Evolutionary conservation across 1,284 basidiomycete species (phyloP), one percentile per base, ranked within the genome.

Genomic region (Moesziomyces globuligerus): DNA sequence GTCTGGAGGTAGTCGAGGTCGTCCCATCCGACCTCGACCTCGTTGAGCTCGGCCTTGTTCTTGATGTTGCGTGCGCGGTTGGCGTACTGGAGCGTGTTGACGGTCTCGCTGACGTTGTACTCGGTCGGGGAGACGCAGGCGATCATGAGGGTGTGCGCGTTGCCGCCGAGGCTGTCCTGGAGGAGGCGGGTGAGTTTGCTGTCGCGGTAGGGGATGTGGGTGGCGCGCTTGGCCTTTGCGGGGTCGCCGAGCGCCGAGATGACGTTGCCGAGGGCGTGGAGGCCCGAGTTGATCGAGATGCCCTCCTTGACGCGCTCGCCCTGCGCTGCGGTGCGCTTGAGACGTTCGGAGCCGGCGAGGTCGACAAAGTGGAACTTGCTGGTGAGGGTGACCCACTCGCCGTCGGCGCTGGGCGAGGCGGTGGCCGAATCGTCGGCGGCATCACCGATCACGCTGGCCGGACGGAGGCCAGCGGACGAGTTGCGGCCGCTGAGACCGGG

Each of bases 281-380:
- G 88, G 61, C 96, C 96, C 62, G 93, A 92, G 85, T 98, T 98
- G 86, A 98, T 83, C n/a, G 81, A 81, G 49, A 83, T 83, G 24
- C 94, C 94, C 84, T 98, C 94, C 83, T 94, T 97, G 84, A 94
- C 92, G 65, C 95, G 90, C 68, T 97, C 95, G 5, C 95, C 95
- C 13, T 90, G 90, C 4, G 80, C 80, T 17, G 78, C 77, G n/a
- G 80, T 82, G n/a, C 80, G 79, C 67, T 82, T 82, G 47, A 82
- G 76, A 75, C 96, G 86, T 85, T 99, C 95, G 29, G 93, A 95
- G 48, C 95, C 95, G 24, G 95, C 95, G 70, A 99, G 84, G 85
- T 98, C 95, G 46, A 98, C 96, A 81, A 98, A 97, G 84, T 98
- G 95, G 84, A 98, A 97, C 82, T 98, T 98, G 70, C 93, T 95